Base-by-base conservation (phyloP, 2,329 filamentous ascomycete genomes). In the Dactylellina leptospora region DNA sequence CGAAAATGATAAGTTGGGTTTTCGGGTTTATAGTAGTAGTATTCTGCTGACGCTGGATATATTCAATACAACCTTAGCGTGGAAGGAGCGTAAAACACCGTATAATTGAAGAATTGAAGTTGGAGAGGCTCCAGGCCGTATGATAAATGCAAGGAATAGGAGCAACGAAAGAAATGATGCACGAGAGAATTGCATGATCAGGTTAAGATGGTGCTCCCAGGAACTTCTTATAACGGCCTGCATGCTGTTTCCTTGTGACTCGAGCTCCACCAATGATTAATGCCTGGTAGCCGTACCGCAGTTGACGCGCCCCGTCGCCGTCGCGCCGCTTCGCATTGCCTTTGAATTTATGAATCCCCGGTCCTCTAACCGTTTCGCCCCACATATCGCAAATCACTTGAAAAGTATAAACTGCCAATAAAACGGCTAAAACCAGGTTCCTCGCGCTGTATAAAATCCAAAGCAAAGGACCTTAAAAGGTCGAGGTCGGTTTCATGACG, bases 301-400 rank as follows among this genome's bases (percentile, higher is more conserved):
- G 4, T 48, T 50, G 27, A 64, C 50, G 60, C 60, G 59, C 47
- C 38, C 16, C n/a, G n/a, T n/a, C n/a, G n/a, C n/a, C n/a, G n/a
- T n/a, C n/a, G n/a, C n/a, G n/a, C n/a, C n/a, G n/a, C n/a, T n/a
- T n/a, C n/a, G n/a, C n/a, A n/a, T 2, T 10, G 22, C 22, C 22
- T 23, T 51, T 40, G 11, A 20, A 9, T 42, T 42, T 8, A 16
- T 9, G 16, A 10, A 6, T 13, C 30, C 30, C 6, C 13, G 13
- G 13, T 33, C 6, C 6, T 33, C 6, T 33, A 33, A 33, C 30
- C 30, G 30, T 33, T 6, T 33, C 30, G n/a, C n/a, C n/a, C 40
- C 22, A 18, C 20, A 18, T 45, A 45, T 22, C 40, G 40, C 23
- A 30, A n/a, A n/a, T 3, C 25, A 23, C 20, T 22, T 50, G 16